Conservation (phyloP, 2,329 filamentous ascomycete species). For the Botrytis porri region DNA sequence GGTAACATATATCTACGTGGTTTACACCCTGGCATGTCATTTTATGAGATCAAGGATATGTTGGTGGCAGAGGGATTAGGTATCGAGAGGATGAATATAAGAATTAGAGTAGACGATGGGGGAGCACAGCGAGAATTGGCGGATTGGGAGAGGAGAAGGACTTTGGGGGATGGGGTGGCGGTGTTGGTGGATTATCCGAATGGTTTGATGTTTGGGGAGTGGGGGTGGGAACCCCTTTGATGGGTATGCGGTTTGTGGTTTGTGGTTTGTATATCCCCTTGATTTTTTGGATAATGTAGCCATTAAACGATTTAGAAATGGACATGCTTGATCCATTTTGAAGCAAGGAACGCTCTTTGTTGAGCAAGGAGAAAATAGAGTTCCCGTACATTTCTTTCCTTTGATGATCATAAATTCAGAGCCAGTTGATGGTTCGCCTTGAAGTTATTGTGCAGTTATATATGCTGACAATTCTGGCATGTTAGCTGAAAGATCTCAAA, state of each 20-base stretch:
- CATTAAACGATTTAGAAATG: background rate
- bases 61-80: background rate
- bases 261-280: background rate
- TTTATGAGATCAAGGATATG: background rate
- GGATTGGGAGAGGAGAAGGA: background rate
- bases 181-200: background rate
- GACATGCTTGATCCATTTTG: background rate
- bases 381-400: background rate
- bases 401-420: background rate
- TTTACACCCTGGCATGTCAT: background rate
- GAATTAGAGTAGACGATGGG: background rate
- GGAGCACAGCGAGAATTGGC: background rate
- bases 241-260: background rate
- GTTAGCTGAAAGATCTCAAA: background rate
- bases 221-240: background rate
- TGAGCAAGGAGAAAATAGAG: background rate
- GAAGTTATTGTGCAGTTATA: background rate
- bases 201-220: background rate
- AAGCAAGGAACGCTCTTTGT: background rate
- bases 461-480: background rate
- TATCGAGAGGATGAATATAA: background rate
- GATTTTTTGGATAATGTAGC: background rate
- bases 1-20: background rate
- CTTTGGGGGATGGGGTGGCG: background rate
- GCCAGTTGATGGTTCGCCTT: background rate